Conservation (phyloP, 331 rosid genomes). For the Rosa hybrid region DNA sequence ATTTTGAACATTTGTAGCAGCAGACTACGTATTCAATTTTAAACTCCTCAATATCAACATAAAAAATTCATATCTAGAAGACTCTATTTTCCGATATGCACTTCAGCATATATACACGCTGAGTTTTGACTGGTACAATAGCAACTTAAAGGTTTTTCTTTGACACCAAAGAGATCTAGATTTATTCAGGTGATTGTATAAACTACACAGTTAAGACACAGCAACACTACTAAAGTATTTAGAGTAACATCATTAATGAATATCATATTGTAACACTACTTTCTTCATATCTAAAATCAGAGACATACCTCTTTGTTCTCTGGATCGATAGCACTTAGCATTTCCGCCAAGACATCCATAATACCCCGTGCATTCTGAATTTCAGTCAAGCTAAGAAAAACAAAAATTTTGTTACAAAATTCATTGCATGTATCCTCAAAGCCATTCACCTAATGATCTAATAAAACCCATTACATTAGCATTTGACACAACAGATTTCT, state of each 20-base stretch:
- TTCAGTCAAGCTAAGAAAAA: conserved; percentile 68
- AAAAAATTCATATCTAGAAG: not conserved
- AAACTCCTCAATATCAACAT: not conserved
- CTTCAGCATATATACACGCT: not conserved
- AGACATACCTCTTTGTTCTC: conserved; percentile 73
- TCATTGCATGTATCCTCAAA: not conserved
- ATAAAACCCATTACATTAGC: not conserved
- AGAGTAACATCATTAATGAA: not conserved
- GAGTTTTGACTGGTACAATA: not conserved
- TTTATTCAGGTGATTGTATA: not conserved
- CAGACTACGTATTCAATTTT: not conserved
- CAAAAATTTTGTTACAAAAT: conserved; percentile 24
- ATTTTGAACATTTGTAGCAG: not conserved
- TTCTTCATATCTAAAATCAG: conserved; percentile 14
- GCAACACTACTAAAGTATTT: not conserved
- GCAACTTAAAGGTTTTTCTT: not conserved
- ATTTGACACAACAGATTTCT: not conserved
- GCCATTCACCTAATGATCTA: not conserved
- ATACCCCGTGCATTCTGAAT: conserved; percentile 95
- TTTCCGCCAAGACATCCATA: conserved; percentile 93
- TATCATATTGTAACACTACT: not conserved
- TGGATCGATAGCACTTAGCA: conserved; percentile 88
- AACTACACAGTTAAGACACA: not conserved
- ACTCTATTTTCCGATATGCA: not conserved
- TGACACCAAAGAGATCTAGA: not conserved